A percentile compares a stretch with the other conserved stretches of the same genome.
Evolutionary conservation across 2,329 filamentous ascomycete species (phyloP).

Genomic region (Parasarocladium wereldwijsianum): DNA sequence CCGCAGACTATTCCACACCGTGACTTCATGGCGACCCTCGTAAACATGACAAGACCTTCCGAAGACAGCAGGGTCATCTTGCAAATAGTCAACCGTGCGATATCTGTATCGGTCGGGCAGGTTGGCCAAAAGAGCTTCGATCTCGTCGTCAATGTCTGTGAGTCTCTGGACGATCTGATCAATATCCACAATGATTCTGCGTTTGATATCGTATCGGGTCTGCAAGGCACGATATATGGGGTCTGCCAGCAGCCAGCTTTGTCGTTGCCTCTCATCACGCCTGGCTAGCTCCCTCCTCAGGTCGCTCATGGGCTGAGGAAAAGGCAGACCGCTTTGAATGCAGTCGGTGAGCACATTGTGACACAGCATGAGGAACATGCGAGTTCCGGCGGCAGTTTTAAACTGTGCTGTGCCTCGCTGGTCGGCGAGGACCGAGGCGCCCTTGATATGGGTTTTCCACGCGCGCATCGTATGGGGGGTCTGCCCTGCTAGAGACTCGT

Average conservation of each 20-base stretch:
- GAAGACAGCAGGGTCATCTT: conserved; percentile 25
- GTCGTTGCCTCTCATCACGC: conserved; percentile 19
- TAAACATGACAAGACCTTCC: conserved; percentile 29
- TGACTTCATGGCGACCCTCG: conserved; percentile 25
- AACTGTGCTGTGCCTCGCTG: conserved; percentile 34
- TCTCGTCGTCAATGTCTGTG: conserved; percentile 26
- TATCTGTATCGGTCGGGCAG: conserved; percentile 27
- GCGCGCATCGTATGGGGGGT: conserved; percentile 30
- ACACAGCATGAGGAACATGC: conserved; percentile 39
- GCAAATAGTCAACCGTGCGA: conserved; percentile 22
- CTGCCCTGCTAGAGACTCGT: conserved; percentile 35
- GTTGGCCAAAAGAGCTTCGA: conserved; percentile 21
- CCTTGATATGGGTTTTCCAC: conserved; percentile 38
- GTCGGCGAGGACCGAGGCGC: conserved; percentile 33
- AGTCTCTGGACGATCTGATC: conserved; percentile 21
- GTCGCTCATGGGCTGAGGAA: conserved; percentile 31
- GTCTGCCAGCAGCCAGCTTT: conserved; percentile 26
- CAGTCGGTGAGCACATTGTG: conserved; percentile 36
- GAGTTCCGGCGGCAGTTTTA: conserved; percentile 25
- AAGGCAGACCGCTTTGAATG: conserved; percentile 30
- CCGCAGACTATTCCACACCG: conserved; percentile 32
- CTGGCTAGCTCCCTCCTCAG: conserved; percentile 27
- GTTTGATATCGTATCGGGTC: conserved; percentile 30
- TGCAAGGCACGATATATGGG: conserved; percentile 30
- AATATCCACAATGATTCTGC: conserved; percentile 18